Base-by-base conservation (phyloP, 305 asterid species). In the Ilex paraguariensis region DNA sequence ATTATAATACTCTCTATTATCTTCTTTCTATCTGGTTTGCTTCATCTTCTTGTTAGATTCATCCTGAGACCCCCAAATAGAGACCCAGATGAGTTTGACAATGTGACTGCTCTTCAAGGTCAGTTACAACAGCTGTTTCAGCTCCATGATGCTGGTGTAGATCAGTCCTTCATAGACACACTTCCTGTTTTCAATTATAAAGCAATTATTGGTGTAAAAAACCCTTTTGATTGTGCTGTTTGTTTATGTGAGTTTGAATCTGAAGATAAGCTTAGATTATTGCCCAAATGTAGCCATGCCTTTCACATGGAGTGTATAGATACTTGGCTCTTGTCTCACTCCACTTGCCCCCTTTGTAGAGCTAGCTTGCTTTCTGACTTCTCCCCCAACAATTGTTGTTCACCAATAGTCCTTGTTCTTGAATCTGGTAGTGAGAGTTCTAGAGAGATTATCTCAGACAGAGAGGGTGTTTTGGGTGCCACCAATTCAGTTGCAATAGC, bases 291-390 rank as follows among this genome's bases (percentile, higher is more conserved):
- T 57, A 91, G 95, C 80, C 98, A 91, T 67, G 98, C 98, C 31
- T 91, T 91, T 64, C 98, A 91, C 74, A 80, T 88, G 91, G 96
- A 84, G 5, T 91, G 98, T 40, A 88, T 91, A 44, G 96, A 91
- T 45, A 91, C 98, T 40, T 91, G 97, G 97, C 82, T 91, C 2
- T 67, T 91, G 75, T 91, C 98, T 1, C 96, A 91, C 62, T 88
- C 98, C 10, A 88, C 98, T 66, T 91, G 98, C 69, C 98, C 98
- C 13, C 81, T 91, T 14, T 91, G 98, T 67, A 85, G 98, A 69
- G 90, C 87, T 30, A 83, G 75, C 60, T 70, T 91, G 70, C 79
- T 88, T 9, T 64, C 77, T 33, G 96, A 88, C 68, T 86, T 75
- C 67, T 59, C 83, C 2, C 33, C 76, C 8, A 65, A 46, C 54